phyloP scores from a whole-genome alignment of 768 basidiomycete species.

The Suillus spraguei region DNA sequence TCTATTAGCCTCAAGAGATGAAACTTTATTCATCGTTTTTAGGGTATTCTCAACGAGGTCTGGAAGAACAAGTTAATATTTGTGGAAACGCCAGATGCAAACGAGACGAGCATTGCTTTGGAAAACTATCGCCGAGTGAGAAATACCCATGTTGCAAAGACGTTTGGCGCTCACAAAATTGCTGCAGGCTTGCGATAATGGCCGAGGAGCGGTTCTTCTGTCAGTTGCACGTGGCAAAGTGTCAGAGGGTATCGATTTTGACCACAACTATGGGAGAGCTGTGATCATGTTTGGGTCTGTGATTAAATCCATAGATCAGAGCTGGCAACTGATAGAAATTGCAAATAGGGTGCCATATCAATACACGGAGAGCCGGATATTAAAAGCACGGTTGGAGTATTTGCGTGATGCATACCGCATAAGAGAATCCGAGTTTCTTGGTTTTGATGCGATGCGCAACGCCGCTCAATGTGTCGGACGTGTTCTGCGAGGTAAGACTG shows the following conservation, averaged over 20 bases:
- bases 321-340: constrained; percentile 11
- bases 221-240: constrained; percentile 99
- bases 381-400: constrained; percentile 97
- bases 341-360: constrained; percentile 84
- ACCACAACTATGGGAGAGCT: constrained; percentile 98
- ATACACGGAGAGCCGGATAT: constrained; percentile 96
- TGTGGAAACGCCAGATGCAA: constrained; percentile 98
- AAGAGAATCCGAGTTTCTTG: constrained; percentile 96
- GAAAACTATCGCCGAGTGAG: constrained; percentile 94
- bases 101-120: constrained; percentile 96
- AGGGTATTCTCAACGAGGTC: constrained; percentile 99
- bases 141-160: not conserved
- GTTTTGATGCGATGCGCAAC: constrained; percentile 99
- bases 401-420: constrained; percentile 98
- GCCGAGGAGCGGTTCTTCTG: constrained; percentile 92
- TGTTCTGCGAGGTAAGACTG: constrained; percentile 96
- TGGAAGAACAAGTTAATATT: constrained; percentile 99
- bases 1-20: constrained; percentile 12
- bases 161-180: not conserved
- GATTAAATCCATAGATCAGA: constrained; percentile 6
- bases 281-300: constrained; percentile 98
- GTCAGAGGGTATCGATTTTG: constrained; percentile 99
- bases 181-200: constrained; percentile 93
- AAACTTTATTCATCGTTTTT: constrained; percentile 3
- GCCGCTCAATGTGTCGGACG: constrained; percentile 99